A percentile compares a stretch with the other conserved stretches of the same genome.
Conservation (phyloP, 306 rosid species). For the Carpinus fangiana region DNA sequence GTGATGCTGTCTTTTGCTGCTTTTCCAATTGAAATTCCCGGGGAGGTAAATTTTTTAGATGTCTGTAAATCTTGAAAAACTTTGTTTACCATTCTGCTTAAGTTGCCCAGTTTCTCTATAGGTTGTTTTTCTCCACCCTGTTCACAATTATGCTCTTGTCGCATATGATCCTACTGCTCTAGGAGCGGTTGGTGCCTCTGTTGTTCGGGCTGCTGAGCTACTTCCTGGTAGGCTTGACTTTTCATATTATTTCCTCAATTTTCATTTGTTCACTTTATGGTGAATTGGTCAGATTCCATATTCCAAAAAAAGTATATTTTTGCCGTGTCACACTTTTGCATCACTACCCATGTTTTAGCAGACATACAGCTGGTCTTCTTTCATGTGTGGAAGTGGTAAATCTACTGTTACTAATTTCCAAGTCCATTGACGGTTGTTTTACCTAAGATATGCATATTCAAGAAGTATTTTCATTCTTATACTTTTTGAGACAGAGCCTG, state of each 20-base stretch:
- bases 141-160: conserved; percentile 88
- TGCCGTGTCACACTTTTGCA: neutral
- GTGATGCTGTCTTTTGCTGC: conserved; percentile 94
- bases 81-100: conserved; percentile 1
- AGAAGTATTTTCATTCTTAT: conserved; percentile 4
- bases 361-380: neutral
- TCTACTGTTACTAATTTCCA: neutral
- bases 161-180: conserved; percentile 92
- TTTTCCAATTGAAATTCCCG: conserved; percentile 91
- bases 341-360: neutral
- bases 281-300: conserved; percentile 1
- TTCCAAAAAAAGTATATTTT: conserved; percentile 1
- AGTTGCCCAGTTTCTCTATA: conserved; percentile 35
- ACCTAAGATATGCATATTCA: conserved; percentile 4
- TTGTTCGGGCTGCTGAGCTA: conserved; percentile 82
- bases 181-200: conserved; percentile 81
- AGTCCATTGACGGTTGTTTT: neutral
- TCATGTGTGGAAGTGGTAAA: neutral
- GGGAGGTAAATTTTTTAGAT: conserved; percentile 66
- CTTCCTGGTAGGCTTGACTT: conserved; percentile 68
- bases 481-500: conserved; percentile 66
- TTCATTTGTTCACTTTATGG: conserved; percentile 6
- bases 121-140: conserved; percentile 98
- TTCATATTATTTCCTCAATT: neutral
- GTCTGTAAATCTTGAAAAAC: conserved; percentile 14